A percentile compares a stretch with the other conserved stretches of the same genome.
These are phyloP conservation scores for Cyathus striatus DNA, from an alignment of 768 basidiomycete genomes.

Conservation along the genomic window DNA sequence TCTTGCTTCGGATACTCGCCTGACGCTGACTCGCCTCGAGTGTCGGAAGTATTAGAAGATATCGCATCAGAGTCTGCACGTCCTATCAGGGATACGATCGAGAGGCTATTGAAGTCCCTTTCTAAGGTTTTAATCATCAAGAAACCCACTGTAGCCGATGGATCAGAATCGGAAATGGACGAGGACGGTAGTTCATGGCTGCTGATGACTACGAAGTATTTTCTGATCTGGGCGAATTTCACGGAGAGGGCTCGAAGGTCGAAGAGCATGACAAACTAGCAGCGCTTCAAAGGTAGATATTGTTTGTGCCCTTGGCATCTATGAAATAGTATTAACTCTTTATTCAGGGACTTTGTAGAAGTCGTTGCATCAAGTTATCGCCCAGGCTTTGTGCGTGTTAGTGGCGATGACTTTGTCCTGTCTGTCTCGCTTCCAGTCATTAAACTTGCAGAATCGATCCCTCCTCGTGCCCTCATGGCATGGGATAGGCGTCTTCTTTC, in stretches of 20 bases:
- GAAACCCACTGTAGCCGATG: slow-evolving; percentile 15
- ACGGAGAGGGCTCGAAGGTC: slow-evolving; percentile 3
- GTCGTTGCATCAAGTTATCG: slow-evolving; percentile 51
- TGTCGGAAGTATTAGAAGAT: slow-evolving; percentile 38
- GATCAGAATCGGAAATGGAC: slow-evolving; percentile 26
- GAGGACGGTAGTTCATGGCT: slow-evolving; percentile 12
- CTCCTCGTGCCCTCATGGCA: slow-evolving; percentile 63
- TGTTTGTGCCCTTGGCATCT: slow-evolving; percentile 2
- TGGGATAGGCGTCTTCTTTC: slow-evolving; percentile 68
- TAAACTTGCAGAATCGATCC: slow-evolving; percentile 43
- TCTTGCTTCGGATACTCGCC: slow-evolving; percentile 51
- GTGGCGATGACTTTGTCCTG: slow-evolving; percentile 45
- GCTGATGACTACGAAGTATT: slow-evolving; percentile 35
- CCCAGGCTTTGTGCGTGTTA: slow-evolving; percentile 53
- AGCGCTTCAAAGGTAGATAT: slow-evolving; percentile 24
- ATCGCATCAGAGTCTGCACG: slow-evolving; percentile 35
- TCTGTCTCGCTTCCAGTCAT: slow-evolving; percentile 56
- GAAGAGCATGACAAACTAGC: slow-evolving; percentile 17
- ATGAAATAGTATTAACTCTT: slow-evolving; percentile 3
- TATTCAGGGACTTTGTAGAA: slow-evolving; percentile 52
- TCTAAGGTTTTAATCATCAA: slow-evolving; percentile 15
- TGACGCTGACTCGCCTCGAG: slow-evolving; percentile 31
- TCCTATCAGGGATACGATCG: slow-evolving; percentile 39
- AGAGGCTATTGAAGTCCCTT: slow-evolving; percentile 33
- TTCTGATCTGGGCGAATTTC: slow-evolving; percentile 18